These are phyloP conservation scores for Vaccinium myrtillus DNA, from an alignment of 148 eudicot genomes.

Conservation along the genomic window DNA sequence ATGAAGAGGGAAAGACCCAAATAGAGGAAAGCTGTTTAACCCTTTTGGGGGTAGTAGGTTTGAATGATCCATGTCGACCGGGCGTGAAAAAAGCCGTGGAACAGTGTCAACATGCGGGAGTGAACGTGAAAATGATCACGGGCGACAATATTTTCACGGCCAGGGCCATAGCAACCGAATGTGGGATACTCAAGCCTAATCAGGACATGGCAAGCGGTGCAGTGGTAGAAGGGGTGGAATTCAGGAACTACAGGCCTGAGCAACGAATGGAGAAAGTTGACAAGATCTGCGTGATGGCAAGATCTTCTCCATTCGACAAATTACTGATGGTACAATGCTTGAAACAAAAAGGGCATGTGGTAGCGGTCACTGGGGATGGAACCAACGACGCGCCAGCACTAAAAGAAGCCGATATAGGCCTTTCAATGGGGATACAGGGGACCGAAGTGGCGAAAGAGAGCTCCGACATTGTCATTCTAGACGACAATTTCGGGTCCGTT, in stretches of 20 bases:
- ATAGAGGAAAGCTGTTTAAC: neutral
- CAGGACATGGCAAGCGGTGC: neutral
- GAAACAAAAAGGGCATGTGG: slow-evolving; percentile 18
- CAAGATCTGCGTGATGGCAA: slow-evolving; percentile 20
- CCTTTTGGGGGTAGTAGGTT: slow-evolving; percentile 23
- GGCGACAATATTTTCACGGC: slow-evolving; percentile 23
- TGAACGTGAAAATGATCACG: slow-evolving; percentile 22
- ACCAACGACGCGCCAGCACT: slow-evolving; percentile 18
- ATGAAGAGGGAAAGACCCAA: neutral
- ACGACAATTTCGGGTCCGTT: slow-evolving; percentile 10
- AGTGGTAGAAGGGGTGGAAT: slow-evolving; percentile 17
- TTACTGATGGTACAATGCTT: slow-evolving; percentile 18
- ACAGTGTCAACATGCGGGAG: slow-evolving; percentile 12
- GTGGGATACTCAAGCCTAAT: slow-evolving; percentile 23
- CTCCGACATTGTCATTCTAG: slow-evolving; percentile 12
- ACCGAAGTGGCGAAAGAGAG: slow-evolving; percentile 17
- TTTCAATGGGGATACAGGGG: slow-evolving; percentile 12
- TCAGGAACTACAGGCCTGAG: slow-evolving; percentile 5
- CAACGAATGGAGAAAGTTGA: slow-evolving; percentile 21
- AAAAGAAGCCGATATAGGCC: slow-evolving; percentile 17
- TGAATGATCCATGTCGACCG: slow-evolving; percentile 15
- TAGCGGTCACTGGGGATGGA: slow-evolving; percentile 23
- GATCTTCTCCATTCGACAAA: slow-evolving; percentile 14
- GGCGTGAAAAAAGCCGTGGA: slow-evolving; percentile 13
- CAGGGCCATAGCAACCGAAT: slow-evolving; percentile 21